Conservation (phyloP, 768 basidiomycete genomes). For the Hortiboletus campestris region DNA sequence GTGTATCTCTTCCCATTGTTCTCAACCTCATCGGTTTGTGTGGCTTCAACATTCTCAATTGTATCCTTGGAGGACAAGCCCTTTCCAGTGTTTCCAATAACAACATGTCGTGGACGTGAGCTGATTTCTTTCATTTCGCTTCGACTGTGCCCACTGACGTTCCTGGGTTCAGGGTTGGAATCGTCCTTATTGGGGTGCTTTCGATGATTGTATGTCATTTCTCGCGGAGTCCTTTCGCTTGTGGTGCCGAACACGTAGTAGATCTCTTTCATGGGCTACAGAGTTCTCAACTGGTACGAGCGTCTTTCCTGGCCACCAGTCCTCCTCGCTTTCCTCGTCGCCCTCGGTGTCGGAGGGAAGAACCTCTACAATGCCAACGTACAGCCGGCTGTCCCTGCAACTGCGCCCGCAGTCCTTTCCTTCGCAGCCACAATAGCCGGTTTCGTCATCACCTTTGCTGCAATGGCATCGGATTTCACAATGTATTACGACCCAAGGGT, state of each 20-base stretch:
- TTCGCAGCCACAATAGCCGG: slow-evolving; percentile 74
- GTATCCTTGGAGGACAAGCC: slow-evolving; percentile 68
- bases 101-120: slow-evolving; percentile 51
- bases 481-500: slow-evolving; percentile 62
- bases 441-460: slow-evolving; percentile 63
- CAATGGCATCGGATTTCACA: slow-evolving; percentile 71
- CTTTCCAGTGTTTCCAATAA: slow-evolving; percentile 55
- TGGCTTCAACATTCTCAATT: slow-evolving; percentile 65
- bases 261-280: slow-evolving; percentile 68
- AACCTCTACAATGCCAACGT: slow-evolving; percentile 53
- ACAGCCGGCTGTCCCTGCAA: slow-evolving; percentile 49
- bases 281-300: slow-evolving; percentile 70
- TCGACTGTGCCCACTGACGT: slow-evolving; percentile 6
- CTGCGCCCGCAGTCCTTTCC: slow-evolving; percentile 52
- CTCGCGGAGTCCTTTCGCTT: neutral
- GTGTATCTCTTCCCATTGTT: slow-evolving; percentile 47
- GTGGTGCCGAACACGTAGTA: slow-evolving; percentile 15
- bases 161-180: slow-evolving; percentile 58
- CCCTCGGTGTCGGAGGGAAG: slow-evolving; percentile 71
- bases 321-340: slow-evolving; percentile 68
- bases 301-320: slow-evolving; percentile 76
- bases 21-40: slow-evolving; percentile 60
- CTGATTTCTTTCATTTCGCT: slow-evolving; percentile 6
- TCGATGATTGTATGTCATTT: slow-evolving; percentile 52
- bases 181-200: slow-evolving; percentile 70